These are phyloP conservation scores for Otatea glauca DNA, from an alignment of 176 grass and related monocot species.

Conservation along the genomic window DNA sequence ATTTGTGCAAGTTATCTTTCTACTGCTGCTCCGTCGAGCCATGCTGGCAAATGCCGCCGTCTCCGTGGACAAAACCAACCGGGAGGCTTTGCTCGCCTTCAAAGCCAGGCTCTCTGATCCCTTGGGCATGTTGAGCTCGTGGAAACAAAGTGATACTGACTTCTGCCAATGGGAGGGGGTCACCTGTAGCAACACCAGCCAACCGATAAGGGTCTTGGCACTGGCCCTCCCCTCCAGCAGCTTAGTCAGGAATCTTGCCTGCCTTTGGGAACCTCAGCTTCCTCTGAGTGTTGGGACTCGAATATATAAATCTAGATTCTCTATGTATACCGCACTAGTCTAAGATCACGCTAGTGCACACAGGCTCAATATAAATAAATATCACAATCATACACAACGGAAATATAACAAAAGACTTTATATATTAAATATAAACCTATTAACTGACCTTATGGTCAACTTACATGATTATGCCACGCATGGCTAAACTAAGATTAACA, in stretches of 20 bases:
- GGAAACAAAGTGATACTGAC: background rate
- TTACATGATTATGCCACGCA: too few species aligned
- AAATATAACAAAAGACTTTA: too few species aligned
- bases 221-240: background rate
- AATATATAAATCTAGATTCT: too few species aligned
- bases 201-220: background rate
- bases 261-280: background rate
- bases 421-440: too few species aligned
- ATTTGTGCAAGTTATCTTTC: background rate
- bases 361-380: too few species aligned
- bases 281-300: too few species aligned
- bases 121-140: background rate
- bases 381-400: too few species aligned
- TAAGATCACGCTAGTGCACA: too few species aligned
- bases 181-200: background rate
- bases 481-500: too few species aligned
- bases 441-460: too few species aligned
- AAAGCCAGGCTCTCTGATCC: background rate
- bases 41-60: background rate
- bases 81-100: background rate
- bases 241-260: background rate
- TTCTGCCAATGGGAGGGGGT: background rate
- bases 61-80: background rate
- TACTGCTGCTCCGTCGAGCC: background rate
- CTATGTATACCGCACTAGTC: too few species aligned